Percentiles rank a stretch among this genome's conserved stretches.
Evolutionary conservation across 2,329 filamentous ascomycete species (phyloP).

Genomic region (Endothia cerciana): DNA sequence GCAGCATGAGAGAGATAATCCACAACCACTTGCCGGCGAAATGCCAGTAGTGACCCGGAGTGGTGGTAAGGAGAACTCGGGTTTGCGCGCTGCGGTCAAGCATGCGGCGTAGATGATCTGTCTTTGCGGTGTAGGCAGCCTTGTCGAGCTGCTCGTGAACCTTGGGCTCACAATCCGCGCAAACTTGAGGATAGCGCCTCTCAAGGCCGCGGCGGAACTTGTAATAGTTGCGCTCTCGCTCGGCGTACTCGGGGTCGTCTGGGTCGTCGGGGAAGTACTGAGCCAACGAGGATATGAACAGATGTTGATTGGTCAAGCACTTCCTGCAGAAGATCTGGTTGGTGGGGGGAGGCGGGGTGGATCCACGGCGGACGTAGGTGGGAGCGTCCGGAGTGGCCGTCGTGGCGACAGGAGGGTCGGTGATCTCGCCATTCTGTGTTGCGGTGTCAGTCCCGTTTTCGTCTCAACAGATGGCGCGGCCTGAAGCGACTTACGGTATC

Average conservation of each 20-base stretch:
- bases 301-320: constrained; percentile 87
- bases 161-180: constrained; percentile 74
- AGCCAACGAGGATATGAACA: constrained; percentile 75
- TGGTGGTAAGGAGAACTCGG: constrained; percentile 44
- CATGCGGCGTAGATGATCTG: constrained; percentile 77
- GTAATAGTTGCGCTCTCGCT: constrained; percentile 70
- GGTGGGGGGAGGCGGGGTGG: constrained; percentile 41
- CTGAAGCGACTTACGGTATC: constrained; percentile 67
- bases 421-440: constrained; percentile 80
- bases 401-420: constrained; percentile 75
- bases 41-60: constrained; percentile 49
- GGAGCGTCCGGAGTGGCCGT: constrained; percentile 49
- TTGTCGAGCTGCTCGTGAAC: constrained; percentile 71
- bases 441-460: constrained; percentile 17
- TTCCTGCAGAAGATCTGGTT: constrained; percentile 67
- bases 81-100: constrained; percentile 65
- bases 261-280: constrained; percentile 74
- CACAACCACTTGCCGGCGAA: constrained; percentile 50
- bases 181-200: constrained; percentile 85
- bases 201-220: constrained; percentile 75
- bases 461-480: too few species aligned
- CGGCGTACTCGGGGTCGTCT: constrained; percentile 68
- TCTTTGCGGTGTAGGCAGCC: constrained; percentile 79
- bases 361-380: constrained; percentile 51
- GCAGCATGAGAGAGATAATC: constrained; percentile 50